Conservation (phyloP, 2,329 filamentous ascomycete genomes). For the Berkeleyomyces basicola region DNA sequence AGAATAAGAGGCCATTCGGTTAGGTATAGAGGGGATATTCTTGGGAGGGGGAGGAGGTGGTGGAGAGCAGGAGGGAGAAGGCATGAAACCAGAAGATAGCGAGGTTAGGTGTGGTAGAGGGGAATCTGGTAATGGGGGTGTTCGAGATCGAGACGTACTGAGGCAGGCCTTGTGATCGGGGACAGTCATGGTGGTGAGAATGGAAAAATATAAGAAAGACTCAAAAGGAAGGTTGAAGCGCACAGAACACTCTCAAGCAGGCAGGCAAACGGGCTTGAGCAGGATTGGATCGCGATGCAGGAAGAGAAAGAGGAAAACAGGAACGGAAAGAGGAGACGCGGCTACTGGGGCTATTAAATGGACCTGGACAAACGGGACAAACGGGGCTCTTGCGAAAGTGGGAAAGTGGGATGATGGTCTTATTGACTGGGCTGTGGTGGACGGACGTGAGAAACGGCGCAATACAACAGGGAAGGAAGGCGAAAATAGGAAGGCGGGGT, state of each 20-base stretch:
- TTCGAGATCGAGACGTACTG: conserved; percentile 32
- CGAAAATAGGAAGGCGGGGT: conserved; percentile 2
- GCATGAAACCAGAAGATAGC: not conserved
- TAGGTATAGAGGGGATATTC: not conserved
- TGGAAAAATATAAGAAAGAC: conserved; percentile 13
- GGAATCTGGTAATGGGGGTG: conserved; percentile 15
- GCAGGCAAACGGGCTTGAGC: conserved; percentile 5
- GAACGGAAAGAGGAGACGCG: not conserved
- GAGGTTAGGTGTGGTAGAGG: not conserved
- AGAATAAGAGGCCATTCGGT: not conserved
- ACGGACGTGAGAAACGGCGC: conserved; percentile 1
- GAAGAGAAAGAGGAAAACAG: conserved; percentile 7
- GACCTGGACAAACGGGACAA: conserved; percentile 6
- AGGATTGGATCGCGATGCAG: conserved; percentile 7
- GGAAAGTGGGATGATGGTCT: not conserved
- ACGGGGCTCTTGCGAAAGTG: conserved; percentile 4
- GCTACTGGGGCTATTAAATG: conserved; percentile 6
- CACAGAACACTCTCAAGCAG: conserved; percentile 5
- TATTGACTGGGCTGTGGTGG: conserved; percentile 2
- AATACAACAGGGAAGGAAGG: not conserved
- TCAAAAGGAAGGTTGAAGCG: conserved; percentile 13
- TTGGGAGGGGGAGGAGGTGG: conserved; percentile 21
- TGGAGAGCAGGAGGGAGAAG: conserved; percentile 31
- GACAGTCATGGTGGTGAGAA: conserved; percentile 29
- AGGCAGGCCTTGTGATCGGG: conserved; percentile 45